Conservation (phyloP, 345 rosid species). For the Gossypium mustelinum region DNA sequence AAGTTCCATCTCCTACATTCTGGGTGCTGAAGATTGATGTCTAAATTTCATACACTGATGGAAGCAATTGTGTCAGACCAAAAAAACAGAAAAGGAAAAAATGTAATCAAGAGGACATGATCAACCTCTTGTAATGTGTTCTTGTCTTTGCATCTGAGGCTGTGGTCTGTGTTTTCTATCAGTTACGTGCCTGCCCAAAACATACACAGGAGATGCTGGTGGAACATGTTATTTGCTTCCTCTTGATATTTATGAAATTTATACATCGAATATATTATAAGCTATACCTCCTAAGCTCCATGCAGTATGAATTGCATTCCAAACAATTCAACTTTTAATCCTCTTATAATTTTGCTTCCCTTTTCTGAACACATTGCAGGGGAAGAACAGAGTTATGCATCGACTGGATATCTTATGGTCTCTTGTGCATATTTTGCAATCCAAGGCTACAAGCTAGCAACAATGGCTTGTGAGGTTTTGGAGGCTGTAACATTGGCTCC, state of each 20-base stretch:
- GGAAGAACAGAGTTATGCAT: slow-evolving; percentile 62
- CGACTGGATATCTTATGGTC: slow-evolving; percentile 96
- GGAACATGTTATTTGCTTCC: neutral
- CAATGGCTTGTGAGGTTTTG: slow-evolving; percentile 19
- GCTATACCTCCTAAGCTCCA: neutral
- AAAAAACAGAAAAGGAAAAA: neutral
- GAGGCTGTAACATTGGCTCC: slow-evolving; percentile 14
- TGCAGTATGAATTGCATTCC: slow-evolving; percentile 1
- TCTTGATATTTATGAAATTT: neutral
- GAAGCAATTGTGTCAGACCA: neutral
- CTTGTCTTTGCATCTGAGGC: neutral
- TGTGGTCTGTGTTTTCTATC: neutral
- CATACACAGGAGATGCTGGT: neutral
- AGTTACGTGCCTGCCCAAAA: neutral
- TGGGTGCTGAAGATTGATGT: neutral
- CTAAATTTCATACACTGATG: neutral
- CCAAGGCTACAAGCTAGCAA: slow-evolving; percentile 44
- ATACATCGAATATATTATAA: neutral
- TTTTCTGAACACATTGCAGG: slow-evolving; percentile 43
- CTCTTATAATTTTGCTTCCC: neutral
- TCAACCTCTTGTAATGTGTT: slow-evolving; percentile 5
- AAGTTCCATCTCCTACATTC: neutral
- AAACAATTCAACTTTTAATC: neutral
- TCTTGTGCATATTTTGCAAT: slow-evolving; percentile 76
- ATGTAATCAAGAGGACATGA: neutral